These are phyloP conservation scores for Solanum paucissectum DNA, from an alignment of 257 asterid species.

Conservation along the genomic window DNA sequence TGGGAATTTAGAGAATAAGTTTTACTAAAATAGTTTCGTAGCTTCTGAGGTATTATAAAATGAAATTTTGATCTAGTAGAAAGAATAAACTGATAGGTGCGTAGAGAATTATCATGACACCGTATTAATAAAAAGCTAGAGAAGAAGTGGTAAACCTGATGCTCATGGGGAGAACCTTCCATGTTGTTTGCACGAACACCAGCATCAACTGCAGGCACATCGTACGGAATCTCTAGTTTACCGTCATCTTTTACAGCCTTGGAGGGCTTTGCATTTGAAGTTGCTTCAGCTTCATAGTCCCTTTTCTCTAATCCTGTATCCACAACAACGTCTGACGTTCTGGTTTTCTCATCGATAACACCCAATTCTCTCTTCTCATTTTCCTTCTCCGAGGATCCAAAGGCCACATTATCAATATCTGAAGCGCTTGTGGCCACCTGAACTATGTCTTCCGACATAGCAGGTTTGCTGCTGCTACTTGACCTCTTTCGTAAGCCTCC, in stretches of 20 bases:
- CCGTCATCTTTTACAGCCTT: constrained; percentile 15
- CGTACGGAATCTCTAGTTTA: constrained; percentile 4
- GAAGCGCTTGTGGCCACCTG: not conserved
- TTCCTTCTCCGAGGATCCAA: constrained; percentile 3
- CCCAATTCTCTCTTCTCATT: constrained; percentile 14
- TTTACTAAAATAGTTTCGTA: not conserved
- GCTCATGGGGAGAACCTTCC: constrained; percentile 5
- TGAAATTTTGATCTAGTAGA: not conserved
- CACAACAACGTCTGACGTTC: not conserved
- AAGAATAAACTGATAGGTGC: not conserved
- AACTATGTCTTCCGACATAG: not conserved
- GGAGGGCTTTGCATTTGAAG: constrained; percentile 9
- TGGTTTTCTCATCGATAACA: constrained; percentile 3
- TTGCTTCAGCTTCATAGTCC: constrained; percentile 6
- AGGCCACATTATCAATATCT: not conserved
- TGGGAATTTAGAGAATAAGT: not conserved
- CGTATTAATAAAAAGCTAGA: not conserved
- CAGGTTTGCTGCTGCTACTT: constrained; percentile 6
- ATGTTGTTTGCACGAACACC: constrained; percentile 3
- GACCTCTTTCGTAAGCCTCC: constrained; percentile 30
- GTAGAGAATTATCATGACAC: not conserved
- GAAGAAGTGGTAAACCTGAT: constrained; percentile 10
- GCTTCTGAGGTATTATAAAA: not conserved
- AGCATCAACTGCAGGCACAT: constrained; percentile 13
- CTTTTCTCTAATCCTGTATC: constrained; percentile 5